These are phyloP conservation scores for Ustilago hordei DNA, from an alignment of 1,284 basidiomycete species.

Conservation along the genomic window DNA sequence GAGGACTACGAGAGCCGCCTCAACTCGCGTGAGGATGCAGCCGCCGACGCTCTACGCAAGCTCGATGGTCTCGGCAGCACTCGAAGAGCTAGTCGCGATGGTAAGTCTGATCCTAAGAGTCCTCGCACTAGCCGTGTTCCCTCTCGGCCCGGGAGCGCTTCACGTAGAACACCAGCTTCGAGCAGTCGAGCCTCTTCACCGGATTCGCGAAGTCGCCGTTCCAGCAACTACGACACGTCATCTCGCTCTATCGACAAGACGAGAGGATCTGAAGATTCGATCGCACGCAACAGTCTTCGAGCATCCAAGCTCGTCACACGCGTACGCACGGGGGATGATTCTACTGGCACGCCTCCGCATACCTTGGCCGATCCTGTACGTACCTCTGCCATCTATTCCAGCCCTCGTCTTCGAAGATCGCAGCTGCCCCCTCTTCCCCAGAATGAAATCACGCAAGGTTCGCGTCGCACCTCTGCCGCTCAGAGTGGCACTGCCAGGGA, in stretches of 20 bases:
- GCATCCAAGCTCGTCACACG: slow-evolving; percentile 41
- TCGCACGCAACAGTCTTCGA: slow-evolving; percentile 33
- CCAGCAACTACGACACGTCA: slow-evolving; percentile 44
- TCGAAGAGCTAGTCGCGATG: slow-evolving; percentile 50
- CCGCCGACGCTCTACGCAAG: slow-evolving; percentile 90
- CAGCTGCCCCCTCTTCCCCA: slow-evolving; percentile 58
- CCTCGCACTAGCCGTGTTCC: slow-evolving; percentile 50
- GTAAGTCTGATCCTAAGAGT: slow-evolving; percentile 43
- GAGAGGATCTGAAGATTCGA: slow-evolving; percentile 24
- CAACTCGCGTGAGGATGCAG: slow-evolving; percentile 77
- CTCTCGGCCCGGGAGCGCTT: slow-evolving; percentile 54
- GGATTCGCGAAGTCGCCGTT: slow-evolving; percentile 35
- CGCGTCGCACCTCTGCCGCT: slow-evolving; percentile 29
- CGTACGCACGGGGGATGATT: slow-evolving; percentile 30
- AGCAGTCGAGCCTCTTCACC: slow-evolving; percentile 54
- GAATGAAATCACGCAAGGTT: slow-evolving; percentile 40
- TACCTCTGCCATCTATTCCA: slow-evolving; percentile 40
- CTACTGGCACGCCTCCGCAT: slow-evolving; percentile 4
- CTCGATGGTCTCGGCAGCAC: slow-evolving; percentile 86
- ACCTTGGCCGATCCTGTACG: slow-evolving; percentile 21
- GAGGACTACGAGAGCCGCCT: slow-evolving; percentile 54
- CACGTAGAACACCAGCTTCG: slow-evolving; percentile 42
- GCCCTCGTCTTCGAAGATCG: slow-evolving; percentile 53
- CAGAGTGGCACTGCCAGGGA: slow-evolving; percentile 19
- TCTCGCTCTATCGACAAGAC: slow-evolving; percentile 45